Evolutionary conservation across 2,329 filamentous ascomycete species (phyloP), one percentile per base, ranked within the genome.

Genomic region (Epicoccum sorghinum): DNA sequence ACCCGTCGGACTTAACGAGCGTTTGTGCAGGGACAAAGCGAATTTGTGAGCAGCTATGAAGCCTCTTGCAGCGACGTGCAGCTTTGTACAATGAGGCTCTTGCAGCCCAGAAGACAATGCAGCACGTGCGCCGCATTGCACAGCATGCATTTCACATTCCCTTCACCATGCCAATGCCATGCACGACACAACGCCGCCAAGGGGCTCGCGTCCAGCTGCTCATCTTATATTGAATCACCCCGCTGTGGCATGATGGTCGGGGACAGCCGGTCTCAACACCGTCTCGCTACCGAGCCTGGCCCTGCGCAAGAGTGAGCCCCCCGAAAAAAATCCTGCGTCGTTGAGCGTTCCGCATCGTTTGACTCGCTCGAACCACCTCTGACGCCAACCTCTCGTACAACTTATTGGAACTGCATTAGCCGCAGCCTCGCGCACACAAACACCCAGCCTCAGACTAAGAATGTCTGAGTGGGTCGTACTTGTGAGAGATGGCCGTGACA

Each of bases 221-320:
- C 38, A 35, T 51, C 41, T 52, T 49, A n/a, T 18, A 18, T 18
- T 18, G 18, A 18, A 47, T 52, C 49, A 57, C 62, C 59, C 57
- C 59, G 54, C 60, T 55, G 46, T 51, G 47, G 59, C 58, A 60
- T 53, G 42, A 45, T 32, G 39, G 46, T 33, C 57, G 54, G 57
- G 54, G 43, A 33, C 25, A 53, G 39, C 46, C 41, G 56, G 55
- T 57, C 60, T 62, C 60, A 60, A 58, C 54, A 54, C 25, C 37
- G 57, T 59, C 52, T 60, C 57, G 59, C 49, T 60, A 54, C 57
- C 52, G 40, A 56, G 47, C 47, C 38, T 35, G 25, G 27, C 9
- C 27, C 27, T 29, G 9, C 4, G 46, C 52, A 37, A 39, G 37
- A 33, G 46, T 14, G 33, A 37, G 41, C 30, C 42, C 48, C 47